These are phyloP conservation scores for Russula sp. DNA, from an alignment of 768 basidiomycete genomes.

Conservation along the genomic window DNA sequence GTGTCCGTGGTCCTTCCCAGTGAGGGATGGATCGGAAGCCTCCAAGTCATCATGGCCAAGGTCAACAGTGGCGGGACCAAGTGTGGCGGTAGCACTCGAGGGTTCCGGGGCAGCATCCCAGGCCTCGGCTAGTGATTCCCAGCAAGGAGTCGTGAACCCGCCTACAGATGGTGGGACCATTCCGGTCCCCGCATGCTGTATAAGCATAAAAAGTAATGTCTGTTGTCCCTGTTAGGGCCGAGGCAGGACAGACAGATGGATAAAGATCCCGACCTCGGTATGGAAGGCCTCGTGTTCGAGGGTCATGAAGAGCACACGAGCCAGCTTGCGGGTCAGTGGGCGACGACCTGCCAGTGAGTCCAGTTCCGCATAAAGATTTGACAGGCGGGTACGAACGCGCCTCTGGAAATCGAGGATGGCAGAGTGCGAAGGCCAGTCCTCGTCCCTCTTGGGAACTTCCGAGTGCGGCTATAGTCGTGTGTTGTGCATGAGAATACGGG, in stretches of 20 bases:
- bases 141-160: constrained; percentile 67
- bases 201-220: constrained; percentile 91
- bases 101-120: constrained; percentile 46
- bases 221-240: constrained; percentile 21
- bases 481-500: neutral
- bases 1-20: constrained; percentile 45
- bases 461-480: constrained; percentile 63
- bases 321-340: constrained; percentile 54
- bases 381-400: constrained; percentile 69
- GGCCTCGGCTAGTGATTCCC: constrained; percentile 43
- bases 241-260: neutral
- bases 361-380: constrained; percentile 63
- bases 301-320: constrained; percentile 83
- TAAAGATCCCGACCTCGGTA: constrained; percentile 45
- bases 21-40: constrained; percentile 42
- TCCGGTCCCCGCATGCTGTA: constrained; percentile 72
- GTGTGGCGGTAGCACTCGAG: constrained; percentile 37
- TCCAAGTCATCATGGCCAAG: constrained; percentile 85
- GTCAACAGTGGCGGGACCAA: constrained; percentile 51
- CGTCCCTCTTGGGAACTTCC: constrained; percentile 67
- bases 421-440: constrained; percentile 78
- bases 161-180: constrained; percentile 72
- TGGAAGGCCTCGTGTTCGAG: constrained; percentile 89
- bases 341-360: constrained; percentile 42
- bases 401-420: constrained; percentile 70